Evolutionary conservation across 495 filamentous ascomycete genomes (phyloP), one percentile per base, ranked within the genome.

Genomic region (Umbilicaria muhlenbergii): DNA sequence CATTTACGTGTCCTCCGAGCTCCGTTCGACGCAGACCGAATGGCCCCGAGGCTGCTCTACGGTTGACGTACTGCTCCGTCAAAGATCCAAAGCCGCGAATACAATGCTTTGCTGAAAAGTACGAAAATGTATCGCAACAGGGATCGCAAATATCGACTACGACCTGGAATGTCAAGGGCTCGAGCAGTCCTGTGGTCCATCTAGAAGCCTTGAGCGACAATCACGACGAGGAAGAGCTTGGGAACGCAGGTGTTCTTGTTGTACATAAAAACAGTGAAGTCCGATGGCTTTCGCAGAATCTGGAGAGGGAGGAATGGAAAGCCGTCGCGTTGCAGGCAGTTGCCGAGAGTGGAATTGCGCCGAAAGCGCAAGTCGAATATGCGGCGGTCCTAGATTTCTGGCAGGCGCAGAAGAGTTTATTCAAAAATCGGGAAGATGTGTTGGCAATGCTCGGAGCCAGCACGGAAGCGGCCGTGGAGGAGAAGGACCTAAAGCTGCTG

Each of bases 1-100:
- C 68, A 34, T 81, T 94, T 56, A 80, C 81, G 43, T 85, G 84
- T 51, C 67, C 81, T 34, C 78, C 86, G 45, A 80, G 69, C 59
- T 92, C 86, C 6, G 60, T 91, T 32, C 75, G 83, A 56, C 71
- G 66, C 48, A 75, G 76, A 58, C 50, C 67, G 13, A 56, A 65
- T 11, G 61, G 62, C 18, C 65, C 66, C 28, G 65, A 64, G 32
- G 61, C 65, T n/a, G 62, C 78, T 5, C 70, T 69, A 42, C 73
- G 87, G 46, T 76, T 79, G 45, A 93, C 86, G 2, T 94, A 89
- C 57, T 62, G 61, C 38, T 64, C 67, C 2, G 56, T 63, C 2
- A 57, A 50, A n/a, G 59, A 55, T 34, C 62, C 65, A 1, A 61
- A 66, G 28, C 56, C 61, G 14, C 65, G 71, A 44, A 63, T 80